These are phyloP conservation scores for Macrophomina phaseolina DNA, from an alignment of 2,329 filamentous ascomycete species.

Conservation along the genomic window DNA sequence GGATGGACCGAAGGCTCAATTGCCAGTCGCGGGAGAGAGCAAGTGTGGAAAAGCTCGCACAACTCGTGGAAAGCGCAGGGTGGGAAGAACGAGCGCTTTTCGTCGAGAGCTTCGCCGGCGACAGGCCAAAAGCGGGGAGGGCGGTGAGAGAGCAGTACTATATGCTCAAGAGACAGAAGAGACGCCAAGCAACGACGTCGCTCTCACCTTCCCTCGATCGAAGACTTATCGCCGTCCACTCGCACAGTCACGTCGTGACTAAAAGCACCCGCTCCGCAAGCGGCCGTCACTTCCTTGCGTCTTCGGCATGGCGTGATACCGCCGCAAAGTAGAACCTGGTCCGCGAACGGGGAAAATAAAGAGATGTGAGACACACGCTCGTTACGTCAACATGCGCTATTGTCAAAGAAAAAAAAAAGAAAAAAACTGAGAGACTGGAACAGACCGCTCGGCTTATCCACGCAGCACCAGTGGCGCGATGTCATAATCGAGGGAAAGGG, in stretches of 20 bases:
- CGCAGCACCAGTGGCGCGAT: not conserved
- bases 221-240: not conserved
- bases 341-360: not conserved
- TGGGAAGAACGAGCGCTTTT: too few species aligned
- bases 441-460: too few species aligned
- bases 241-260: not conserved
- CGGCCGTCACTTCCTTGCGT: not conserved
- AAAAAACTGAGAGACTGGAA: too few species aligned
- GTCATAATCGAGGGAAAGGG: not conserved
- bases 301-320: too few species aligned
- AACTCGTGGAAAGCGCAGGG: too few species aligned
- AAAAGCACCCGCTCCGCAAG: not conserved
- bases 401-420: too few species aligned
- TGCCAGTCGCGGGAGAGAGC: not conserved
- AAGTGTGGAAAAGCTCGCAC: too few species aligned
- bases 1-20: not conserved
- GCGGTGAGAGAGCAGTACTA: not conserved
- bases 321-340: not conserved
- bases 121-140: not conserved
- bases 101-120: too few species aligned
- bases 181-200: not conserved
- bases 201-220: not conserved
- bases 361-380: not conserved
- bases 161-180: not conserved
- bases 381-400: conserved; percentile 2